Percentiles rank a stretch among this genome's conserved stretches.
phyloP scores from a whole-genome alignment of 1,284 basidiomycete genomes.

The Ustilago trichophora region DNA sequence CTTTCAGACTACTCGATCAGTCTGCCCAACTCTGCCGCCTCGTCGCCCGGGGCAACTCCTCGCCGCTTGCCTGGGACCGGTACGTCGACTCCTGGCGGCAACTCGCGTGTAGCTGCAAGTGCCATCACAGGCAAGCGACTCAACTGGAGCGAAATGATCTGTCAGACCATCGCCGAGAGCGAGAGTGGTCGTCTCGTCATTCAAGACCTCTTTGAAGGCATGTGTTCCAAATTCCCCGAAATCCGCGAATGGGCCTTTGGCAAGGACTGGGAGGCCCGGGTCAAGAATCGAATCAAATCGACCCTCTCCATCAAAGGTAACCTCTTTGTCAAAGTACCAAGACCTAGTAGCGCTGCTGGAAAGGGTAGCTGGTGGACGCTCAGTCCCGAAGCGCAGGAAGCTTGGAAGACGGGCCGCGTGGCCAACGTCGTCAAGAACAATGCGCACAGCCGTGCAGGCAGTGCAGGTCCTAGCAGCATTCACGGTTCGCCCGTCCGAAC shows the following conservation, averaged over 20 bases:
- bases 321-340: slow-evolving; percentile 63
- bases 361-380: slow-evolving; percentile 66
- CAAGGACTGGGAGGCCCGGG: slow-evolving; percentile 64
- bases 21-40: slow-evolving; percentile 52
- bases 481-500: slow-evolving; percentile 47
- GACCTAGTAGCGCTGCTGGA: slow-evolving; percentile 57
- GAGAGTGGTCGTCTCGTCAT: slow-evolving; percentile 61
- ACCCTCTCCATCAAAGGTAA: slow-evolving; percentile 65
- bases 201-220: slow-evolving; percentile 63
- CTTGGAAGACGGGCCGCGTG: slow-evolving; percentile 58
- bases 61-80: slow-evolving; percentile 45
- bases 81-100: slow-evolving; percentile 43
- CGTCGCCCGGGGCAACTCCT: slow-evolving; percentile 50
- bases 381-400: slow-evolving; percentile 58
- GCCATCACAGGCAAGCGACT: slow-evolving; percentile 60
- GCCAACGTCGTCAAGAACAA: slow-evolving; percentile 59
- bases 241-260: slow-evolving; percentile 64
- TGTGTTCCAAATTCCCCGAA: slow-evolving; percentile 62
- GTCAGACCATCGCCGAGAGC: slow-evolving; percentile 60
- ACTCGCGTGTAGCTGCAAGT: slow-evolving; percentile 52
- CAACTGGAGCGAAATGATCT: slow-evolving; percentile 66
- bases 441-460: slow-evolving; percentile 44
- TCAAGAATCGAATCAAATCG: slow-evolving; percentile 66
- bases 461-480: slow-evolving; percentile 52
- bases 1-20: slow-evolving; percentile 53